Conservation (phyloP, 2,329 filamentous ascomycete genomes). For the Chalaropsis thielavioides region DNA sequence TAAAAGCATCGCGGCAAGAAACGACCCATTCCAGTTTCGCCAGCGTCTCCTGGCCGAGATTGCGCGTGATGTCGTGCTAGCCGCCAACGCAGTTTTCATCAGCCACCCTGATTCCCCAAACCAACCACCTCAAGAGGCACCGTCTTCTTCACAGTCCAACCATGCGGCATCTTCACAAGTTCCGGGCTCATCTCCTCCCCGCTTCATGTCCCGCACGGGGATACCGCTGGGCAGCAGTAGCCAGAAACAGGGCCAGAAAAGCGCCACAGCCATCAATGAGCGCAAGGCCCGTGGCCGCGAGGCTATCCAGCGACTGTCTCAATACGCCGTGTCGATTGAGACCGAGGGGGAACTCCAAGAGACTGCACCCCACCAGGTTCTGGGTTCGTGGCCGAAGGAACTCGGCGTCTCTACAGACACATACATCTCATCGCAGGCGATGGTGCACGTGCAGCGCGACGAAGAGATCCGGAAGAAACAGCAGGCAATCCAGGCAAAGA, state of each 20-base stretch:
- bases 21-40: not conserved
- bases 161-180: not conserved
- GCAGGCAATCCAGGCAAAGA: slow-evolving; percentile 12
- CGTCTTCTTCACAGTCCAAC: not conserved
- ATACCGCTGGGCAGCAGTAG: not conserved
- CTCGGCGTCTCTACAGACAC: slow-evolving; percentile 25
- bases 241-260: not conserved
- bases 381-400: slow-evolving; percentile 29
- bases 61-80: slow-evolving; percentile 1
- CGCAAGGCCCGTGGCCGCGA: slow-evolving; percentile 18
- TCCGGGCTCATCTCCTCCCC: not conserved
- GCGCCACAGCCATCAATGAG: not conserved
- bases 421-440: slow-evolving; percentile 25
- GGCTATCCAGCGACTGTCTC: slow-evolving; percentile 25
- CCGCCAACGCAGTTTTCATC: not conserved
- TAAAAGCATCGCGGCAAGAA: not conserved
- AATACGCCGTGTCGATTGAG: slow-evolving; percentile 25
- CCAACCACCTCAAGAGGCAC: not conserved
- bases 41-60: not conserved
- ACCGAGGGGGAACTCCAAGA: slow-evolving; percentile 22
- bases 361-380: slow-evolving; percentile 20
- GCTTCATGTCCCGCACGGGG: not conserved
- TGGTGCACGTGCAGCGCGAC: slow-evolving; percentile 5
- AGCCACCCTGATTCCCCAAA: not conserved
- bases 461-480: slow-evolving; percentile 13